phyloP scores from a whole-genome alignment of 441 rosid species.

The Erodium chrysanthum region DNA sequence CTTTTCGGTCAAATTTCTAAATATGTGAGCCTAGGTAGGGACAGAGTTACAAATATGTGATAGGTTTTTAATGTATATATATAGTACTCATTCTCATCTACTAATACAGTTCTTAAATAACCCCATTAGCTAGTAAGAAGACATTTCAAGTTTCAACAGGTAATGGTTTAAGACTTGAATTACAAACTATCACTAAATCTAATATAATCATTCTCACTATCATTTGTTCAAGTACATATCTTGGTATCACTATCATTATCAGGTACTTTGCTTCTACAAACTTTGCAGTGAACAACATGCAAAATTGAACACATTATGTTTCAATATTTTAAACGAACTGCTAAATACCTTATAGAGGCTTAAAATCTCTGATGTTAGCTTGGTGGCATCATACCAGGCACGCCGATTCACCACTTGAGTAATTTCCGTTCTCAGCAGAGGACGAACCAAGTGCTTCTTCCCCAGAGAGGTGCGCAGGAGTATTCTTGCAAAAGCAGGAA shows the following conservation, averaged over 20 bases:
- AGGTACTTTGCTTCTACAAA: neutral
- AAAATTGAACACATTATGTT: neutral
- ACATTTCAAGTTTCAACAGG: neutral
- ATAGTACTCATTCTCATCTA: neutral
- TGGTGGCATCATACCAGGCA: slow-evolving; percentile 86
- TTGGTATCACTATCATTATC: no score
- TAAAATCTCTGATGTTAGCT: slow-evolving; percentile 71
- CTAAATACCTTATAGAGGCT: slow-evolving; percentile 69
- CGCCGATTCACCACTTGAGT: slow-evolving; percentile 85
- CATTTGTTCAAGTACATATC: neutral
- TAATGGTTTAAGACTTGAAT: neutral
- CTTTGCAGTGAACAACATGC: neutral
- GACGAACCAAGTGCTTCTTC: slow-evolving; percentile 87
- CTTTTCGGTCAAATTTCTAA: neutral
- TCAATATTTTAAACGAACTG: slow-evolving; percentile 15
- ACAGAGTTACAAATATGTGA: neutral
- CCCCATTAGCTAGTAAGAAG: neutral
- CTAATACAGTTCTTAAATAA: no score
- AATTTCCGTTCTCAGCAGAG: slow-evolving; percentile 77
- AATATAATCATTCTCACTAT: neutral
- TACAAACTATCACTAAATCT: neutral
- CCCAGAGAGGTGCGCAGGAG: slow-evolving; percentile 80
- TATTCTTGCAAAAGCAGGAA: slow-evolving; percentile 85
- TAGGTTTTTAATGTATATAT: neutral
- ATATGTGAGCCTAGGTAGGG: neutral